Evolutionary conservation across 768 basidiomycete species (phyloP), one percentile per base, ranked within the genome.

Genomic region (Artomyces pyxidatus): DNA sequence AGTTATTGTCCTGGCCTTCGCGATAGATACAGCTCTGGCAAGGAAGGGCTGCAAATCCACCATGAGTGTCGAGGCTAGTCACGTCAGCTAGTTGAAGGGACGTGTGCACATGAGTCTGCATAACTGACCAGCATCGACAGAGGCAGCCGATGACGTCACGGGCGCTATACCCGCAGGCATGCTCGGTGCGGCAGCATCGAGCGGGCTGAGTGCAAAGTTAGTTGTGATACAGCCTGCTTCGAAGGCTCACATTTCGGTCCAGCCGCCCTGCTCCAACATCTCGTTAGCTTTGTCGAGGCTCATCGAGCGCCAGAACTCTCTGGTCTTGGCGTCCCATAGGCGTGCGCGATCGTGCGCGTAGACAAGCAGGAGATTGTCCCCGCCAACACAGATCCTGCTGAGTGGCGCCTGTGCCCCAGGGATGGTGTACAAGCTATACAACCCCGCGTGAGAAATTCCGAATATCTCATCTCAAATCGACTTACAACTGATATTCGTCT

Each of bases 231-330:
- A 14, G 32, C 32, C n/a, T n/a, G n/a, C n/a, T n/a, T n/a, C n/a
- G n/a, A n/a, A n/a, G n/a, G 19, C 48, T 44, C 58, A 94, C 95
- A 86, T 59, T 45, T 81, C 73, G 16, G 65, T 64, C 95, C 94
- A 98, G 1, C 77, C 78, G 0, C 84, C 83, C 59, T 86, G 76
- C 2, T 61, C 63, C 4, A 95, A 58, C 48, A 91, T 70, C 42
- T 91, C 90, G 43, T 80, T 76, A 0, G 85, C 90, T 60, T 87
- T 92, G 37, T 84, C 84, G 7, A 71, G 56, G 5, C 74, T 74
- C 76, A 88, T 88, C 0, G 91, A 88, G 42, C 95, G 70, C 74
- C 90, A 78, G 57, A 98, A 85, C 58, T 96, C 93, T 49, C 76
- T 76, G 0, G 83, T 85, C 52, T 80, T 78, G 14, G 83, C 69